Base-by-base conservation (phyloP, 345 rosid species). In the Hirschfeldia incana region DNA sequence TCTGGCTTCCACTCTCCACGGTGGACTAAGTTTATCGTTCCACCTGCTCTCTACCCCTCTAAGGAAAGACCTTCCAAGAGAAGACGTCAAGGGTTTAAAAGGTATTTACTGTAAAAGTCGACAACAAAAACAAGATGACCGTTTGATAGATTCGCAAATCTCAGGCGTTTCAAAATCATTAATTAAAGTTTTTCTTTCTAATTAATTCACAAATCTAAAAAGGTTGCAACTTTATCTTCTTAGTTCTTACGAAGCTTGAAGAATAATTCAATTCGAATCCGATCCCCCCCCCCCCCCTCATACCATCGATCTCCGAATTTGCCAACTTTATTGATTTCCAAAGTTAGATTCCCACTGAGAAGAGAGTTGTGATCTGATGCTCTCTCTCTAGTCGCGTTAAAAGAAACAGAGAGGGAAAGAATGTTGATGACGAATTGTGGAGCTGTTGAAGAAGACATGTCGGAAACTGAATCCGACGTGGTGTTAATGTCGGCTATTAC, bases 71-170 rank as follows among this genome's bases (percentile, higher is more conserved):
- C 4, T 21, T 34, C 29, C 51, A 53, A 1, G 30, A 8, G 2
- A 9, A 28, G 5, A 16, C 0, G 0, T 0, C 0, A 32, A 72
- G 75, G 89, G 88, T 15, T 28, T 57, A 53, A 60, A 77, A 33
- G 72, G 85, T 79, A 79, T 76, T 80, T 70, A 28, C 1, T 13
- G 0, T 53, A 9, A 28, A 27, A 65, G 4, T 81, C 78, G 85
- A 84, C 88, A 77, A 62, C 87, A 62, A 28, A 76, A 59, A 33
- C 63, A 76, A 85, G 80, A 79, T 86, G 91, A 88, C 94, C 94
- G 94, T 89, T 89, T 84, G 81, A 58, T 73, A 73, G 76, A 74
- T 77, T 61, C 68, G 64, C 44, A 71, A 80, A 78, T 81, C 77
- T 79, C 80, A 70, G 84, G 82, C 83, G 86, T 85, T 86, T 80